Base-by-base conservation (phyloP, 805 yeast genomes). In the Metschnikowia matae region DNA sequence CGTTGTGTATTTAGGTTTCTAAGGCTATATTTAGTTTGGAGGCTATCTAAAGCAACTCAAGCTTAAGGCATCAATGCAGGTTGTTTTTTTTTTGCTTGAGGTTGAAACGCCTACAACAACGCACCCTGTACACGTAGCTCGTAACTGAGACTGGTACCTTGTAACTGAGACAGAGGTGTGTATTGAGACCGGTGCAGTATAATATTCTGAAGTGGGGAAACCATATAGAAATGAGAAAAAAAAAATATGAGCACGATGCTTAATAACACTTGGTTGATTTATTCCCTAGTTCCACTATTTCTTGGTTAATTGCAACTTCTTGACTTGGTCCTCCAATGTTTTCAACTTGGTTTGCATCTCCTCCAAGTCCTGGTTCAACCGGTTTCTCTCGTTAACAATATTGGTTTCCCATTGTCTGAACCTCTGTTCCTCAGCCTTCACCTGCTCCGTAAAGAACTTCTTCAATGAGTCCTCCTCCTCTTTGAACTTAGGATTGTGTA, bases 401-500 rank as follows among this genome's bases (percentile, higher is more conserved):
- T 94, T 92, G 61, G 90, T 88, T 74, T 91, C 97, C 99, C 99
- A 94, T 76, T 92, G 96, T 77, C 95, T 88, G 54, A 94, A 94
- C 66, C 99, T 82, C 63, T 89, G 95, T 65, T 94, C 99, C 74
- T 94, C 99, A 44, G 87, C 87, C 74, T 92, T 91, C 53, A 94
- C 78, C 75, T 94, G 97, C 69, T 91, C 97, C 8, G 98, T 92
- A 73, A 94, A 94, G 69, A 87, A 87, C 72, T 87, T 86, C 80
- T 94, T 89, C 65, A 94, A 78, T 33, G 91, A 86, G 67, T 89
- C 94, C 71, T 94, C 99, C 69, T 92, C 98, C 70, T 94, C 97
- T 69, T 90, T 86, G 75, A 87, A 94, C 71, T 89, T 87, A 45
- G 98, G 98, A 69, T 94, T 91, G 62, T 74, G 79, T 47, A 75